Percentiles rank a stretch among this genome's conserved stretches.
phyloP scores from a whole-genome alignment of 148 eudicot genomes.

The Camellia sinensis region DNA sequence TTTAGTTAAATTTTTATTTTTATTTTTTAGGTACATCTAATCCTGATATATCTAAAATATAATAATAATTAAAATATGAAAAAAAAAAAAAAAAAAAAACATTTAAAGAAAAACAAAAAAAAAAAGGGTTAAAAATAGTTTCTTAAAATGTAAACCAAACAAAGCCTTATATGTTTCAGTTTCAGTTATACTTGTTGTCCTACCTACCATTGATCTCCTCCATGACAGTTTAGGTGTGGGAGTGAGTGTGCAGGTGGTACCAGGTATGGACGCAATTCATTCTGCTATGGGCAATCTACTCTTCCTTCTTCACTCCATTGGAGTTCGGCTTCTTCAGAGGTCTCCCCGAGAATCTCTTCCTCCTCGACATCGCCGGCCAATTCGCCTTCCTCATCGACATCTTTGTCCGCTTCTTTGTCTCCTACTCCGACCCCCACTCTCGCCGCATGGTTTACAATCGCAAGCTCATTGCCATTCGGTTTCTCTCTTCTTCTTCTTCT shows the following conservation, averaged over 20 bases:
- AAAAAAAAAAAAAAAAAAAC: too few species aligned
- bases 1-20: too few species aligned
- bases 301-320: constrained; percentile 46
- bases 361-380: constrained; percentile 41
- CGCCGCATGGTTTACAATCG: constrained; percentile 22
- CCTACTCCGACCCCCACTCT: constrained; percentile 31
- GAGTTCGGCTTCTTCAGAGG: constrained; percentile 50
- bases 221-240: too few species aligned
- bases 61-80: too few species aligned
- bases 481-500: not conserved
- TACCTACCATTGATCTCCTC: too few species aligned
- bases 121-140: too few species aligned
- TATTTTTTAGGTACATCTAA: too few species aligned
- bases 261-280: constrained; percentile 38
- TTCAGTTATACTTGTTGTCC: too few species aligned
- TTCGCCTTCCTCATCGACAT: constrained; percentile 40
- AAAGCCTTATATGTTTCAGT: too few species aligned
- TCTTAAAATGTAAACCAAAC: too few species aligned
- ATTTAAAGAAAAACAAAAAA: too few species aligned
- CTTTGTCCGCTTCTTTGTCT: constrained; percentile 29
- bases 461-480: constrained; percentile 39
- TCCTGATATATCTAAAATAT: too few species aligned
- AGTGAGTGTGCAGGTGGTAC: constrained; percentile 33
- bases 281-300: constrained; percentile 48
- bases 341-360: constrained; percentile 36